Base-by-base conservation (phyloP, 1,284 basidiomycete genomes). In the Schizophyllum amplum region DNA sequence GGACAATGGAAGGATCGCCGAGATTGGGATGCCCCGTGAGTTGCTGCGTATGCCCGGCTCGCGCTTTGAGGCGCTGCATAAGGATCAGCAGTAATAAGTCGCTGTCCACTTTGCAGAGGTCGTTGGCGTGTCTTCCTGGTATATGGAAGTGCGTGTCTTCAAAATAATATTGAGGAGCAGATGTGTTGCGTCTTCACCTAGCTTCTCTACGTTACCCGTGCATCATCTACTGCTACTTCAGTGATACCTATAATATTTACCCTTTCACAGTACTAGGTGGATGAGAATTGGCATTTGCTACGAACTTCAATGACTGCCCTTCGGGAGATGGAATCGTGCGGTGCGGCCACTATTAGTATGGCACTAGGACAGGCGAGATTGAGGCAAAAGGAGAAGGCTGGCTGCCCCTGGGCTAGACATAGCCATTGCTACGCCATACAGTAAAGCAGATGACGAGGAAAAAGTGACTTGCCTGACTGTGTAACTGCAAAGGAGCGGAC, bases 1-100 rank as follows among this genome's bases (percentile, higher is more conserved):
- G 60, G 59, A 60, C 9, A 51, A 62, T 23, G 63, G 63, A 1
- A 3, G 13, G 0, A 11, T 64, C 7, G 60, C 59, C 4, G 62
- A 64, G 52, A 57, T 42, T 11, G 63, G 63, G 1, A 24, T 52
- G 1, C 63, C 63, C 9, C 6, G 47, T 24, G 26, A 20, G 15
- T 52, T 63, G 0, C 50, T 64, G 4, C 48, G 24, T 11, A 50
- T 22, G 21, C 48, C 48, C 13, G 24, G 48, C 48, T 50, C 48
- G 48, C 48, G 24, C 24, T 50, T 50, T 20, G 24, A 21, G 20
- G 20, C 48, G 21, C 48, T 50, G 48, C 24, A 50, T 20, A 4
- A 20, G 48, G 33, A 42, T 17, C 33, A 42, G 33, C 33, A 42
- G 33, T 42, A 42, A 9, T 13, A 17, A n/a, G n/a, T n/a, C n/a